Base-by-base conservation (phyloP, 108 stramenopile species). In the Nitzschia palea region DNA sequence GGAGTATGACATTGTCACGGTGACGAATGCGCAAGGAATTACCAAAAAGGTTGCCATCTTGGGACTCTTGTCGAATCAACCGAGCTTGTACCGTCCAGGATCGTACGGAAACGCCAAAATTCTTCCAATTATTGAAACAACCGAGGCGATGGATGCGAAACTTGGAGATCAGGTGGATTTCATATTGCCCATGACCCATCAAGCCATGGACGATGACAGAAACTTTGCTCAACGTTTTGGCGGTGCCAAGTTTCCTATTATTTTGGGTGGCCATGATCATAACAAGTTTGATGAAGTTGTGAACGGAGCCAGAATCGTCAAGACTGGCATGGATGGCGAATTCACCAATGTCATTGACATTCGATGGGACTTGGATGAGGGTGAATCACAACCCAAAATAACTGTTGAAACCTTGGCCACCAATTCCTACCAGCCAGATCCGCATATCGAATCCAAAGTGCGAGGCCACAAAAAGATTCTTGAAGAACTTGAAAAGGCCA, bases 141-240 rank as follows among this genome's bases (percentile, higher is more conserved):
- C 68, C 14, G 25, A 55, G 15, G 53, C 69, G n/a, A 18, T 67
- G 17, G 61, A 77, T 31, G 42, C 70, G 30, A 29, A 32, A 12
- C 30, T 48, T 23, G 33, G 29, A 15, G 34, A 65, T n/a, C 37
- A 73, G 4, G 47, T 76, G 12, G 71, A 82, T 45, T 58, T 62
- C 15, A 40, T 87, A 43, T 43, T 93, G 17, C 86, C 91, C 17
- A 55, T 93, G 61, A 93, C 91, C 9, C 91, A 93, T 76, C 86
- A 88, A 44, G 55, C 64, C 26, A 58, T 87, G 20, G 66, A 52
- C 23, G 64, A 51, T 23, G 87, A 91, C 74, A 40, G 63, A 2
- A 28, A 44, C n/a, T 77, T 84, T 27, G 70, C 78, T 3, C 33
- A 66, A 28, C n/a, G 31, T 3, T 63, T 68, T 51, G 43, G 44